A percentile compares a stretch with the other conserved stretches of the same genome.
These are phyloP conservation scores for Nosema muscidifuracis DNA, from an alignment of 371 early-diverging fungal genomes.

Conservation along the genomic window DNA sequence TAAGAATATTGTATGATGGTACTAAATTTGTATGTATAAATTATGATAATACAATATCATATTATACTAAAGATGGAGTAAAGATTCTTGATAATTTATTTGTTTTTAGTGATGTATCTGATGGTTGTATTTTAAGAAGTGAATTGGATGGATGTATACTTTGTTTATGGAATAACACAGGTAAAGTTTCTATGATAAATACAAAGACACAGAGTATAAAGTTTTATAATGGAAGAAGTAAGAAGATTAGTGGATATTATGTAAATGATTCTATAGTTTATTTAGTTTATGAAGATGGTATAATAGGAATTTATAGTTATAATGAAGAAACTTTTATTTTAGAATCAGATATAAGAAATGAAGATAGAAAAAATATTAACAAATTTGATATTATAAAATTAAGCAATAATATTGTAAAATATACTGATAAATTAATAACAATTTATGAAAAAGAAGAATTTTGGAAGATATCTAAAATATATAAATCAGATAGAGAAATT, in stretches of 20 bases:
- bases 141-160: too few relatives aligned
- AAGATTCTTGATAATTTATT: not conserved
- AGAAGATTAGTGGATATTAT: not conserved
- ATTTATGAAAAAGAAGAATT: not conserved
- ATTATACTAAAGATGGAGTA: not conserved
- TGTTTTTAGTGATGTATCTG: not conserved
- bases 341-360: not conserved
- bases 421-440: not conserved
- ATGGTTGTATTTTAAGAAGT: not conserved
- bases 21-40: not conserved
- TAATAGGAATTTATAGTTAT: not conserved
- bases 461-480: not conserved
- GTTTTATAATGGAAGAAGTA: not conserved
- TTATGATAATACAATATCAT: not conserved
- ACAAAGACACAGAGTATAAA: not conserved
- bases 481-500: not conserved
- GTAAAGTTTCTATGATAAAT: not conserved
- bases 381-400: too few relatives aligned
- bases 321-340: too few relatives aligned
- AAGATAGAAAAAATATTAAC: not conserved
- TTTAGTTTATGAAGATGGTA: not conserved
- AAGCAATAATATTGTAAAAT: not conserved
- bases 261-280: not conserved
- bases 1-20: constrained; percentile 2
- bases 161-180: not conserved